A percentile compares a stretch with the other conserved stretches of the same genome.
Conservation (phyloP, 2,329 filamentous ascomycete genomes). For the Verticillium longisporum region DNA sequence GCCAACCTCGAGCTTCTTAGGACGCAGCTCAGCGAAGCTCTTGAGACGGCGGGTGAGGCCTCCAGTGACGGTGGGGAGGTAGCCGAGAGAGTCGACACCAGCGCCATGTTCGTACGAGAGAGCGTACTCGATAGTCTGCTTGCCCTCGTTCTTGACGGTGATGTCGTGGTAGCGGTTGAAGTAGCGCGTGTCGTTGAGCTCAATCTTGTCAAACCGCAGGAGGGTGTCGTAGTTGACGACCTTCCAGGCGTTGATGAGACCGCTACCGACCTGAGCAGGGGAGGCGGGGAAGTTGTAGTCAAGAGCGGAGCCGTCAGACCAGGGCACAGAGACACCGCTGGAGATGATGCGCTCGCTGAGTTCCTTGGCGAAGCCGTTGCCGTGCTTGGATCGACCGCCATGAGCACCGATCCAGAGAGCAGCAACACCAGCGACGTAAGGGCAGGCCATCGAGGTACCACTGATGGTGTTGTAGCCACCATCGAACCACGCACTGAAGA, state of each 20-base stretch:
- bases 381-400: conserved; percentile 23
- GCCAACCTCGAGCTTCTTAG: conserved; percentile 11
- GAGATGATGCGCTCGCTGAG: conserved; percentile 24
- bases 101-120: conserved; percentile 19
- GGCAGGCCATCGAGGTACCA: conserved; percentile 43
- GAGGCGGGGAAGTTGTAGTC: conserved; percentile 18
- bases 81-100: conserved; percentile 26
- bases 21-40: conserved; percentile 14
- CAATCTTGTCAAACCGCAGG: conserved; percentile 29
- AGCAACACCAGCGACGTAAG: conserved; percentile 35
- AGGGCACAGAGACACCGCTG: conserved; percentile 19
- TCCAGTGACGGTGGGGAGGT: background rate
- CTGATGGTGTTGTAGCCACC: conserved; percentile 28
- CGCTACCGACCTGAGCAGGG: conserved; percentile 30
- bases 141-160: conserved; percentile 28
- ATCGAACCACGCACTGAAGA: conserved; percentile 33
- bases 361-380: conserved; percentile 19
- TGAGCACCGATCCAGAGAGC: conserved; percentile 25
- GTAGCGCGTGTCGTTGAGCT: conserved; percentile 37
- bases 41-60: conserved; percentile 7
- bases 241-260: conserved; percentile 33
- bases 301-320: conserved; percentile 14
- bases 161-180: conserved; percentile 20
- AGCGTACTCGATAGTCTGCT: conserved; percentile 24
- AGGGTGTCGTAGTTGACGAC: conserved; percentile 28